Conservation (phyloP, 305 asterid species). For the Fraxinus sp. region DNA sequence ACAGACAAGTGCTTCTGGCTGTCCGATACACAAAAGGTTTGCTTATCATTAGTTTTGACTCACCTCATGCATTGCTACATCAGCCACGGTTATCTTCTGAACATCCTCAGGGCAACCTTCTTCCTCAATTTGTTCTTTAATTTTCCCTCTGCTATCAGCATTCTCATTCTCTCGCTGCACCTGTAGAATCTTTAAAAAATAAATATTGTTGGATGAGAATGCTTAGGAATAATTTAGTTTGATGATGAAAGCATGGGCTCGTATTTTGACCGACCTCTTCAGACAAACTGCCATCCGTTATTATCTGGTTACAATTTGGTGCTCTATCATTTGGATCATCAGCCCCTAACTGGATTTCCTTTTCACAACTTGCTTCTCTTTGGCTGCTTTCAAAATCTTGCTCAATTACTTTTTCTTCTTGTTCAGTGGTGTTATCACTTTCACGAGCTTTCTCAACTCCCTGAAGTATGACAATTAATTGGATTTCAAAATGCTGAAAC, state of each 20-base stretch:
- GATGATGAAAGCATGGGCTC: slow-evolving; percentile 1
- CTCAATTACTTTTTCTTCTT: neutral
- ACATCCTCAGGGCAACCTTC: slow-evolving; percentile 23
- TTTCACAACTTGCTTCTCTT: neutral
- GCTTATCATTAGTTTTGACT: neutral
- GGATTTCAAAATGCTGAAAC: slow-evolving; percentile 8
- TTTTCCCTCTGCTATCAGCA: slow-evolving; percentile 12
- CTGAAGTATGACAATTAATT: neutral
- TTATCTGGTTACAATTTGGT: neutral
- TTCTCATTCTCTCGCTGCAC: slow-evolving; percentile 23
- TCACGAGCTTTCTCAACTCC: neutral
- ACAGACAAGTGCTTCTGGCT: neutral
- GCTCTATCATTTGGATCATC: neutral
- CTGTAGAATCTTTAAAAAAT: slow-evolving; percentile 26
- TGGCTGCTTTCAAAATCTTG: slow-evolving; percentile 6
- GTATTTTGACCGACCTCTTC: neutral
- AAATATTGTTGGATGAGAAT: slow-evolving; percentile 3
- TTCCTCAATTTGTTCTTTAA: slow-evolving; percentile 25
- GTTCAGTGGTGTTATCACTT: slow-evolving; percentile 6
- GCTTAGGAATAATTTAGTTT: neutral
- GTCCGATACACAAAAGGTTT: neutral
- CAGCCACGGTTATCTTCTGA: slow-evolving; percentile 16
- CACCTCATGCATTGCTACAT: neutral
- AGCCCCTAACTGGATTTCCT: neutral
- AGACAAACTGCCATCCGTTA: neutral